Evolutionary conservation across 2,329 filamentous ascomycete species (phyloP).

Genomic region (Ophiostoma sp.): DNA sequence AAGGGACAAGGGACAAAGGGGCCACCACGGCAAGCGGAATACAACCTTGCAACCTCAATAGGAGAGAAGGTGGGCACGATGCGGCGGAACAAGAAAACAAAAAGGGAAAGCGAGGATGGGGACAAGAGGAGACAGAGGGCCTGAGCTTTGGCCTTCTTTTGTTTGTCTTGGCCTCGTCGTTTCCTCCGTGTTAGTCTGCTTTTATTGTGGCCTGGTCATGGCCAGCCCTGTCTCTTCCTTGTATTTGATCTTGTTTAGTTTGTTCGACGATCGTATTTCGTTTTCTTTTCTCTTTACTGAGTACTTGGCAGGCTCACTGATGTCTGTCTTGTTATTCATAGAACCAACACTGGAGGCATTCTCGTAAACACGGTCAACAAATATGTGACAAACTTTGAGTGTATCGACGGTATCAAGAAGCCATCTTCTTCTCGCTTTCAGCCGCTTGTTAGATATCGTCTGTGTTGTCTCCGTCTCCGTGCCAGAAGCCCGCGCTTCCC

Average conservation of each 20-base stretch:
- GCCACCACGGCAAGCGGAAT: neutral
- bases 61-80: neutral
- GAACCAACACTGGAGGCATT: neutral
- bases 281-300: neutral
- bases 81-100: neutral
- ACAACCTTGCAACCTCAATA: neutral
- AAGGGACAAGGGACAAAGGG: neutral
- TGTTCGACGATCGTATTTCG: neutral
- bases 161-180: neutral
- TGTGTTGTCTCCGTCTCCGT: neutral
- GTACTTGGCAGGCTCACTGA: neutral
- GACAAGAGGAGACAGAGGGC: neutral
- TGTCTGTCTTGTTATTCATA: neutral
- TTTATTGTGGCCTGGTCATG: neutral
- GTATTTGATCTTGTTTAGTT: neutral
- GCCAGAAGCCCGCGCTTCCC: neutral
- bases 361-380: neutral
- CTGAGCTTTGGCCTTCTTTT: constrained; percentile 9
- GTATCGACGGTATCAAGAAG: neutral
- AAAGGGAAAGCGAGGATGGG: neutral
- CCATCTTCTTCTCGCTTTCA: neutral
- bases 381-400: neutral
- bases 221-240: neutral
- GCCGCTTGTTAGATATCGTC: neutral
- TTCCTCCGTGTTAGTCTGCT: neutral